Percentiles rank a stretch among this genome's conserved stretches.
These are phyloP conservation scores for Vigna nakashimae DNA, from an alignment of 306 rosid species.

Conservation along the genomic window DNA sequence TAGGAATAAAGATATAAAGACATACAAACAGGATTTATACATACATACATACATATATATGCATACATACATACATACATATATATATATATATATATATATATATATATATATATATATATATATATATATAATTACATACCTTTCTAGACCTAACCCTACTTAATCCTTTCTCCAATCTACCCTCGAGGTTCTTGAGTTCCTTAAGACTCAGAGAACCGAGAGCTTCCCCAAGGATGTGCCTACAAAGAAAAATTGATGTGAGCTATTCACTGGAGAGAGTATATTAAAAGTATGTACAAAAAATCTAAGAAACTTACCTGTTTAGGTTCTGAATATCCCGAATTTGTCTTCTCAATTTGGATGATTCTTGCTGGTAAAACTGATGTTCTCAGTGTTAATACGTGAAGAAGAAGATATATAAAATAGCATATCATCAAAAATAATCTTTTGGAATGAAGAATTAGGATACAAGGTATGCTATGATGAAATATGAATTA, in stretches of 20 bases:
- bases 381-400: slow-evolving; percentile 56
- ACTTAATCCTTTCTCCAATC: slow-evolving; percentile 93
- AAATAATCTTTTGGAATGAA: neutral
- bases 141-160: slow-evolving; percentile 94
- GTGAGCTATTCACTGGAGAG: neutral
- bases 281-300: neutral
- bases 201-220: slow-evolving; percentile 77
- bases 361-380: slow-evolving; percentile 93
- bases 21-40: neutral
- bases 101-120: no score
- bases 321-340: slow-evolving; percentile 88
- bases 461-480: neutral
- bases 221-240: slow-evolving; percentile 90
- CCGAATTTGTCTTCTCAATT: slow-evolving; percentile 81
- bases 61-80: no score
- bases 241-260: slow-evolving; percentile 49
- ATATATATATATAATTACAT: neutral
- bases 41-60: no score
- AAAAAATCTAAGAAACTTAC: slow-evolving; percentile 34
- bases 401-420: neutral
- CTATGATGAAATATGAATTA: neutral
- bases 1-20: neutral
- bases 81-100: no score
- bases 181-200: slow-evolving; percentile 84
- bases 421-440: neutral